A percentile compares a stretch with the other conserved stretches of the same genome.
These are phyloP conservation scores for Puccinia horiana DNA, from an alignment of 1,284 basidiomycete genomes.

Conservation along the genomic window DNA sequence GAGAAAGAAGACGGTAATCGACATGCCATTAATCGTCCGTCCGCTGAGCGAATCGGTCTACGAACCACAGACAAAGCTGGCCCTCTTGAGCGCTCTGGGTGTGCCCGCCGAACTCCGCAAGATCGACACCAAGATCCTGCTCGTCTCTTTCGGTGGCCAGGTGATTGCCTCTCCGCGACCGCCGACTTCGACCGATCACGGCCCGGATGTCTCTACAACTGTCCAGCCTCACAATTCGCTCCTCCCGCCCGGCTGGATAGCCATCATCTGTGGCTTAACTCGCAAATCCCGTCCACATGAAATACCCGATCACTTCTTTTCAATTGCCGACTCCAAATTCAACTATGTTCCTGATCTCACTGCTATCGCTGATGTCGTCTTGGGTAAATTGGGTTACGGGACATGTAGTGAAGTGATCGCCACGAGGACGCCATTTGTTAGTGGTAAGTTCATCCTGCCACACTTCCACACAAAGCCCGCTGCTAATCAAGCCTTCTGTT, in stretches of 20 bases:
- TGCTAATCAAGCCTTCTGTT: not conserved
- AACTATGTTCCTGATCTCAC: conserved; percentile 78
- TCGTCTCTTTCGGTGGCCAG: conserved; percentile 77
- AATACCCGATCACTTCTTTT: conserved; percentile 61
- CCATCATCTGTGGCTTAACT: conserved; percentile 69
- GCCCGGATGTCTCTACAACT: not conserved
- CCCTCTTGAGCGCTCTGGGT: conserved; percentile 66
- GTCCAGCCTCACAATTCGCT: conserved; percentile 51
- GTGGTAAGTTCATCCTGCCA: conserved; percentile 52
- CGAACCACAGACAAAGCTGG: conserved; percentile 59
- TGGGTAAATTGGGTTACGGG: conserved; percentile 67
- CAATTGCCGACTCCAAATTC: conserved; percentile 65
- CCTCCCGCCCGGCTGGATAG: conserved; percentile 72
- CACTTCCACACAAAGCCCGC: not conserved
- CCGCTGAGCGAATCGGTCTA: conserved; percentile 63
- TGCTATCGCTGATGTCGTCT: conserved; percentile 70
- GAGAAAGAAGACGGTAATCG: conserved; percentile 57
- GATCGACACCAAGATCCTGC: conserved; percentile 62
- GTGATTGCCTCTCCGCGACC: conserved; percentile 66
- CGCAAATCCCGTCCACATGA: conserved; percentile 60
- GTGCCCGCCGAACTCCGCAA: conserved; percentile 65
- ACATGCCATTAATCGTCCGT: conserved; percentile 70
- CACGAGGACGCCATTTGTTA: conserved; percentile 52
- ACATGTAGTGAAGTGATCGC: conserved; percentile 57
- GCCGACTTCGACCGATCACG: not conserved